Evolutionary conservation across 495 filamentous ascomycete species (phyloP).

Genomic region (Tuber aestivum): DNA sequence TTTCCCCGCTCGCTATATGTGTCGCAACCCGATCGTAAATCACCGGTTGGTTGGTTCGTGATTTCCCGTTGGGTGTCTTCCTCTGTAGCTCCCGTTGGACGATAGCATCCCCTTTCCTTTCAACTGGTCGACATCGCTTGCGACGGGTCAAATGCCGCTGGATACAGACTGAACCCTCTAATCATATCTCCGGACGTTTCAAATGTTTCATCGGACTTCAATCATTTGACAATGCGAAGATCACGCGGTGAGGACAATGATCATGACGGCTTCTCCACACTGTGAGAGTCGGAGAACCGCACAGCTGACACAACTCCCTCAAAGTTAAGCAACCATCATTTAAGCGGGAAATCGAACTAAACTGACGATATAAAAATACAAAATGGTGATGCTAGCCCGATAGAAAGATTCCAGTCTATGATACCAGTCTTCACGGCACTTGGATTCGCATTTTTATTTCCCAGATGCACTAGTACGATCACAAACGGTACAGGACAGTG

Average conservation of each 20-base stretch:
- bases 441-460: not conserved
- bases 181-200: not conserved
- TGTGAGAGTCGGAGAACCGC: not conserved
- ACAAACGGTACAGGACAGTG: not conserved
- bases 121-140: not conserved
- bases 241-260: not conserved
- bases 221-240: not conserved
- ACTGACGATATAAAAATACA: not conserved
- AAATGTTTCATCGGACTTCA: not conserved
- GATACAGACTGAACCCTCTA: not conserved
- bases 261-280: not conserved
- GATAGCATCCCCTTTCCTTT: not conserved
- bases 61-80: too few species aligned
- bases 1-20: not conserved
- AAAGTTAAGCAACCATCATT: not conserved
- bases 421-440: not conserved
- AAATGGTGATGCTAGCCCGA: not conserved
- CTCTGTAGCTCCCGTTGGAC: not conserved
- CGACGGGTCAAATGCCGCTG: not conserved
- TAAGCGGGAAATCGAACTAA: not conserved
- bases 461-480: not conserved
- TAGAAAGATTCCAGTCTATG: not conserved
- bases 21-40: not conserved
- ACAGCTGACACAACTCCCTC: not conserved
- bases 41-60: not conserved